Percentiles rank a stretch among this genome's conserved stretches.
Evolutionary conservation across 768 basidiomycete species (phyloP).

Genomic region (Lepiota venenata): DNA sequence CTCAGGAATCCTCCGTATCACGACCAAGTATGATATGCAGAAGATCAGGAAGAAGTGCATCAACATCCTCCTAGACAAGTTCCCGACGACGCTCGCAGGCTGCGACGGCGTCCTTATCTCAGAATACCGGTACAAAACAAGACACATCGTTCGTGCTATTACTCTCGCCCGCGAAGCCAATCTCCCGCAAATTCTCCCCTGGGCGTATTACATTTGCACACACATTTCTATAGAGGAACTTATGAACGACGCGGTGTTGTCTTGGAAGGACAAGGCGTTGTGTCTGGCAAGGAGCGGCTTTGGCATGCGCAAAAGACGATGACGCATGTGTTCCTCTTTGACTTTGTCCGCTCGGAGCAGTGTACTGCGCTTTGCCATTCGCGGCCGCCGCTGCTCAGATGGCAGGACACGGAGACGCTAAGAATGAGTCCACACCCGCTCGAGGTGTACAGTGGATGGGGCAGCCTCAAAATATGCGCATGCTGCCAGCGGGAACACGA

Average conservation of each 20-base stretch:
- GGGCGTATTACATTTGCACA: conserved; percentile 44
- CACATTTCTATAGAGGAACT: conserved; percentile 34
- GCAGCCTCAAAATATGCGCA: conserved; percentile 26
- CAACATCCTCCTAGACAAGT: conserved; percentile 34
- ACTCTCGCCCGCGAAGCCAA: conserved; percentile 37
- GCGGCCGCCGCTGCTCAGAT: conserved; percentile 22
- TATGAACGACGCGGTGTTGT: conserved; percentile 29
- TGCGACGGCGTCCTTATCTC: conserved; percentile 35
- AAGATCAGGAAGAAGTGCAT: conserved; percentile 36
- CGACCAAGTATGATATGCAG: conserved; percentile 40
- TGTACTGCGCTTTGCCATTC: conserved; percentile 26
- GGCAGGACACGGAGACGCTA: conserved; percentile 29
- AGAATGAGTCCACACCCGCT: conserved; percentile 34
- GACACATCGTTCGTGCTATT: conserved; percentile 37
- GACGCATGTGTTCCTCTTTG: conserved; percentile 34
- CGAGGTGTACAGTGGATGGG: conserved; percentile 34
- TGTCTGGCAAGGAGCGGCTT: conserved; percentile 37
- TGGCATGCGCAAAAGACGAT: conserved; percentile 36
- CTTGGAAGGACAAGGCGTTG: conserved; percentile 39
- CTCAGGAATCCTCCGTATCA: conserved; percentile 38
- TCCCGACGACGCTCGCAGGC: conserved; percentile 36
- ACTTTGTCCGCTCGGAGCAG: conserved; percentile 26
- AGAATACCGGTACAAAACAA: conserved; percentile 32
- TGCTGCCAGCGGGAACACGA: conserved; percentile 28
- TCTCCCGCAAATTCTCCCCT: conserved; percentile 38